Evolutionary conservation across 2,329 filamentous ascomycete genomes (phyloP), one percentile per base, ranked within the genome.

Genomic region (Graphilbum fragrans): DNA sequence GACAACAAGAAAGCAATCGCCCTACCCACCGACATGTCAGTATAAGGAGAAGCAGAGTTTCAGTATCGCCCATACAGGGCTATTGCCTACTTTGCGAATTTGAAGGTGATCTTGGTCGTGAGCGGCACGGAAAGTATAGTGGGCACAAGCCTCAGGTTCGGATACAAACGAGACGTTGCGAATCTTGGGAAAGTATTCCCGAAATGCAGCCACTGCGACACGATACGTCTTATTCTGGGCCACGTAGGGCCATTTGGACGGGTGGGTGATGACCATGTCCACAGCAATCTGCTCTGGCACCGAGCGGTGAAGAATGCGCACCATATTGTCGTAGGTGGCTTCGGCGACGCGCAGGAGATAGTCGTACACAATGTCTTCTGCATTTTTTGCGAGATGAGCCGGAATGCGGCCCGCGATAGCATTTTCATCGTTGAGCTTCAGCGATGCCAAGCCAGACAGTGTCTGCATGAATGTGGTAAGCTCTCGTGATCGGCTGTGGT

Each of bases 1-100:
- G 6, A 53, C 50, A 7, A 54, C 51, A 31, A 54, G 48, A 29
- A 53, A 53, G 39, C 50, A 52, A 35, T 53, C 52, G 10, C 31
- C 37, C 31, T 29, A 29, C 8, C 8, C 8, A 29, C n/a, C n/a
- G n/a, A n/a, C n/a, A n/a, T 8, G 14, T 8, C 8, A 29, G 25
- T 8, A 29, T 8, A 29, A 29, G 14, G 25, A 29, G 14, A 29
- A 29, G 14, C 8, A 29, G 14, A 29, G 25, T n/a, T n/a, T n/a
- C n/a, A n/a, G n/a, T n/a, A n/a, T n/a, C n/a, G n/a, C n/a, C n/a
- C n/a, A n/a, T n/a, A n/a, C n/a, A n/a, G n/a, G n/a, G n/a, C n/a
- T n/a, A n/a, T n/a, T n/a, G n/a, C 25, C 14, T 14, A 29, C 25
- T 14, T 50, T 52, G 20, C 45, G 35, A 32, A 53, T 49, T 3